Evolutionary conservation across 495 filamentous ascomycete species (phyloP).

Genomic region (Diplogelasinospora grovesii): DNA sequence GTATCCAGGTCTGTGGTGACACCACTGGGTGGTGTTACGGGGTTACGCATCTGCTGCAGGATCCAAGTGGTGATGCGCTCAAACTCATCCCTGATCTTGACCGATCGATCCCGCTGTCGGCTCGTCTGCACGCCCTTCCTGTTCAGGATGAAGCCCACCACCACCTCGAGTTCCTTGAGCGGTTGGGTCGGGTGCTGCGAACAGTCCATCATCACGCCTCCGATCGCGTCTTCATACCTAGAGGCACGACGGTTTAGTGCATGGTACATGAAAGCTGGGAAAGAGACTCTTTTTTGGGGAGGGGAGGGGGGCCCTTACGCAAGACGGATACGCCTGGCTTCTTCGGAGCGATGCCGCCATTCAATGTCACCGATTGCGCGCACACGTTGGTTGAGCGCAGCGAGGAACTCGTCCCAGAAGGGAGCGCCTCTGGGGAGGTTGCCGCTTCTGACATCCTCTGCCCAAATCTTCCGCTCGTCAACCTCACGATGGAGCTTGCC

Average conservation of each 20-base stretch:
- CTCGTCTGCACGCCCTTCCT: constrained; percentile 50
- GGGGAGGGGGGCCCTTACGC: constrained; percentile 38
- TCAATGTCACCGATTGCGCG: constrained; percentile 12
- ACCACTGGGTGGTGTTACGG: not conserved
- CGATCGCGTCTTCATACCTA: constrained; percentile 62
- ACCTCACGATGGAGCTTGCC: constrained; percentile 68
- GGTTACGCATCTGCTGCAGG: constrained; percentile 31
- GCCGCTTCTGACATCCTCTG: constrained; percentile 9
- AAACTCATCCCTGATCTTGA: constrained; percentile 56
- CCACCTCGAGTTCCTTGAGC: constrained; percentile 69
- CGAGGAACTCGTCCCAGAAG: constrained; percentile 42
- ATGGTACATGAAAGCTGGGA: not conserved
- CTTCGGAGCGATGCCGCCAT: constrained; percentile 28
- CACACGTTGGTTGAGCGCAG: constrained; percentile 32
- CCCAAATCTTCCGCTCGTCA: constrained; percentile 64
- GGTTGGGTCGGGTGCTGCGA: constrained; percentile 50
- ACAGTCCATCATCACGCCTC: constrained; percentile 49
- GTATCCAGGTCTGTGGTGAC: constrained; percentile 7
- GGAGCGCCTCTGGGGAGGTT: constrained; percentile 11
- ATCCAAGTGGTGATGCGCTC: constrained; percentile 43
- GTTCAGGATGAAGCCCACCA: constrained; percentile 66
- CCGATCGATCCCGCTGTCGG: constrained; percentile 57
- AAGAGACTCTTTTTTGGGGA: too few relatives aligned
- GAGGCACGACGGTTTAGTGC: not conserved
- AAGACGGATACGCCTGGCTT: constrained; percentile 49